Base-by-base conservation (phyloP, 2,329 filamentous ascomycete genomes). In the Apiospora pterosperma region DNA sequence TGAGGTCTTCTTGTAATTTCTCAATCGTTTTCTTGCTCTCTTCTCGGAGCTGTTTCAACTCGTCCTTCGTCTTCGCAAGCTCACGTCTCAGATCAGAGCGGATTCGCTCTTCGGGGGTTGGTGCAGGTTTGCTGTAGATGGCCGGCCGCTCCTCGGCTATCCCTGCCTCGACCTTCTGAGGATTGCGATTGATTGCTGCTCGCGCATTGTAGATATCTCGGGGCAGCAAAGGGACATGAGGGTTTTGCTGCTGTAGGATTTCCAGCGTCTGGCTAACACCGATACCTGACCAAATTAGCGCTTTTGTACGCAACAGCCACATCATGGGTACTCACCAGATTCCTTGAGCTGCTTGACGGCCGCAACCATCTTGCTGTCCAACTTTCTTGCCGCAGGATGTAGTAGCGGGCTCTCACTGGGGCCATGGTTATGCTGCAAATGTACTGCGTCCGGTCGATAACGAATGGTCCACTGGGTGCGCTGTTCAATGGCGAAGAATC, bases 401-500 rank as follows among this genome's bases (percentile, higher is more conserved):
- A 89, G 79, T n/a, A 87, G 83, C 3, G 87, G 87, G 71, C 87
- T 89, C 73, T 90, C 87, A 70, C 88, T 90, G 1, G 88, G 87
- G 0, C 85, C 85, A 70, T 90, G 88, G 70, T 90, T 90, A 74
- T 90, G 88, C 63, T 80, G 76, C 44, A 89, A 76, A 71, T 90
- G 87, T 62, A 80, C 72, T 6, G 80, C 75, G 67, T 89, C 84
- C 2, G 88, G 88, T 5, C 88, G 84, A 71, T 89, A 90, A 62
- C 88, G 82, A 65, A 90, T 84, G 0, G 86, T 87, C 88, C 88
- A 90, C 69, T 90, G 86, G 0, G 86, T 89, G 65, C 88, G 81
- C 71, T 89, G 86, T 74, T 90, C 88, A 42, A 90, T 87, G 63
- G 88, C 88, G 68, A 90, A 90, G 74, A 90, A 89, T n/a, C 88